These are phyloP conservation scores for Gigaspora rosea DNA, from an alignment of 192 early-diverging fungal genomes.

Conservation along the genomic window DNA sequence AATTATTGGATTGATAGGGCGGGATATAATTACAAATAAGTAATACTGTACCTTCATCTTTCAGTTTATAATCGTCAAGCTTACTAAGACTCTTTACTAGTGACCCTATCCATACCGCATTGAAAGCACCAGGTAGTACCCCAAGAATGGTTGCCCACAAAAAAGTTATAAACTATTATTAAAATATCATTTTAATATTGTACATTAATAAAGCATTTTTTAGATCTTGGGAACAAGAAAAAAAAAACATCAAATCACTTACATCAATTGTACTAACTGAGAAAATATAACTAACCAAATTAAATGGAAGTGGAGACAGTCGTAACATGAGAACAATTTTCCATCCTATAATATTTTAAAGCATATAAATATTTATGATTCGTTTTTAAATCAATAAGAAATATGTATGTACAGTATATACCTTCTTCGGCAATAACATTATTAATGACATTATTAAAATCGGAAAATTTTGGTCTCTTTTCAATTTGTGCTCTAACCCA, in stretches of 20 bases:
- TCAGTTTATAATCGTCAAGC: constrained; percentile 46
- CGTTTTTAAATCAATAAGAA: neutral
- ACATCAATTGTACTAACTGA: constrained; percentile 44
- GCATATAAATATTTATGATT: neutral
- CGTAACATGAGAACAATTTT: constrained; percentile 53
- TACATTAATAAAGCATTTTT: neutral
- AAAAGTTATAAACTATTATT: constrained; percentile 35
- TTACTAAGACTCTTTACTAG: constrained; percentile 45
- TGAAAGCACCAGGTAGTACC: constrained; percentile 47
- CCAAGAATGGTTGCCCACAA: constrained; percentile 49
- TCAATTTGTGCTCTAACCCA: constrained; percentile 46
- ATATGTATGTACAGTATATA: constrained; percentile 5
- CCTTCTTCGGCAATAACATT: constrained; percentile 50
- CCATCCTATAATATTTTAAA: constrained; percentile 39
- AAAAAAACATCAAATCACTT: neutral
- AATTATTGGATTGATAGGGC: neutral
- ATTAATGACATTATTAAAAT: constrained; percentile 32
- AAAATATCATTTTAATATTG: neutral
- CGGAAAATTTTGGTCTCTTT: constrained; percentile 39
- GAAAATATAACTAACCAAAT: constrained; percentile 50
- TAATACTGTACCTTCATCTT: constrained; percentile 29
- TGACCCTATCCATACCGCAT: constrained; percentile 50
- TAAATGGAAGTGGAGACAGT: constrained; percentile 47
- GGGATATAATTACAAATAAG: neutral
- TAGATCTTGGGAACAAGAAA: neutral